Conservation (phyloP, 2,329 filamentous ascomycete genomes). For the Talaromyces sp. region DNA sequence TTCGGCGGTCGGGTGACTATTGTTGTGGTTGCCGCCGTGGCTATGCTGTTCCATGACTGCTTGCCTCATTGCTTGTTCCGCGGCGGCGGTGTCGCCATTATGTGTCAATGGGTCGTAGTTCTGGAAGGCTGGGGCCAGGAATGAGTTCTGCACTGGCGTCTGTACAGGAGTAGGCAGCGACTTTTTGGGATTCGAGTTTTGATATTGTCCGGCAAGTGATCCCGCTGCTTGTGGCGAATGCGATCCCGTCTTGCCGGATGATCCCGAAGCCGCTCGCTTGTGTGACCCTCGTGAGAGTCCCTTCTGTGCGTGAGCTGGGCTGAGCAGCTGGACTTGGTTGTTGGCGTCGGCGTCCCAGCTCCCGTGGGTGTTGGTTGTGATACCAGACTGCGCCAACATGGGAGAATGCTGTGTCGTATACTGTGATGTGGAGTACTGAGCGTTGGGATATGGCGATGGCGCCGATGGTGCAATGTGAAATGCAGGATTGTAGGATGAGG, state of each 20-base stretch:
- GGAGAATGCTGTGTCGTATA: conserved; percentile 25
- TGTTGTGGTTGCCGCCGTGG: conserved; percentile 28
- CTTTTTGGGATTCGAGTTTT: conserved; percentile 42
- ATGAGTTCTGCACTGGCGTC: conserved; percentile 52
- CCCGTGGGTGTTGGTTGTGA: conserved; percentile 31
- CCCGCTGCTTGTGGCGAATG: conserved; percentile 41
- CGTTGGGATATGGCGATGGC: conserved; percentile 30
- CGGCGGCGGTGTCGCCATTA: conserved; percentile 43
- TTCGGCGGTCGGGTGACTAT: conserved; percentile 38
- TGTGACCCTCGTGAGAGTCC: conserved; percentile 27
- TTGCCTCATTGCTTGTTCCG: conserved; percentile 59
- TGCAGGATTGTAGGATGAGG: conserved; percentile 37
- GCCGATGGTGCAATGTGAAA: conserved; percentile 33
- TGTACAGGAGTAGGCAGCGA: conserved; percentile 55
- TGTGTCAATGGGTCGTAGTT: conserved; percentile 43
- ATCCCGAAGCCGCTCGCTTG: conserved; percentile 40
- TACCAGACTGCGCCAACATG: conserved; percentile 41
- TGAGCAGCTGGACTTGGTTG: conserved; percentile 30
- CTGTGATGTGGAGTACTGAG: conserved; percentile 20
- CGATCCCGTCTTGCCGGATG: conserved; percentile 41
- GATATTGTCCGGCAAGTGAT: conserved; percentile 33
- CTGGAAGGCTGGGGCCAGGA: conserved; percentile 46
- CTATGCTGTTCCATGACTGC: conserved; percentile 50
- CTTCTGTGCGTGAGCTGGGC: conserved; percentile 33
- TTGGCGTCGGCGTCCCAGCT: conserved; percentile 33